phyloP scores from a whole-genome alignment of 2,329 filamentous ascomycete genomes.

The Chaetomium globosum region DNA sequence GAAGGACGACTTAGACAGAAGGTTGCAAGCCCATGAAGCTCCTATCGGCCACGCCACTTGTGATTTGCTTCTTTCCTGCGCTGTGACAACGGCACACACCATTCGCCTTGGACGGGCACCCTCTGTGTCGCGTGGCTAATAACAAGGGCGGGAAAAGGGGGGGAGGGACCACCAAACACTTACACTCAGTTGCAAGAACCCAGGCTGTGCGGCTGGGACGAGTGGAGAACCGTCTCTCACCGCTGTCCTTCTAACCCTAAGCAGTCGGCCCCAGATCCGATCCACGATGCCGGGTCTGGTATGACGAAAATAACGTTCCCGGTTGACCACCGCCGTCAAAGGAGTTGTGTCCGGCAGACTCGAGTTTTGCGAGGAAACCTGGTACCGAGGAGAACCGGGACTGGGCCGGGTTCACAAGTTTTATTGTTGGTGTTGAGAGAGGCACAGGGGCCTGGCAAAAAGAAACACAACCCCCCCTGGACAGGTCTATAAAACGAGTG shows the following conservation, averaged over 20 bases:
- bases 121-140: not conserved
- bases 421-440: slow-evolving; percentile 6
- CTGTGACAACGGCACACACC: slow-evolving; percentile 3
- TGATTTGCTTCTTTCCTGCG: slow-evolving; percentile 14
- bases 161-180: slow-evolving; percentile 2
- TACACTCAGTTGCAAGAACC: slow-evolving; percentile 5
- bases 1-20: not conserved
- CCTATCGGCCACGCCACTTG: slow-evolving; percentile 6
- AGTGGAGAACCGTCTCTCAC: slow-evolving; percentile 12
- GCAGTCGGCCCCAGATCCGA: slow-evolving; percentile 11
- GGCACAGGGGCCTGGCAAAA: not conserved
- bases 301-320: not conserved
- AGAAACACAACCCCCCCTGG: slow-evolving; percentile 1
- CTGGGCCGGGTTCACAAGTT: slow-evolving; percentile 1
- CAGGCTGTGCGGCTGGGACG: not conserved
- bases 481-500: not conserved
- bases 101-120: too few species aligned
- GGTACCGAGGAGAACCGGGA: not conserved
- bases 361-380: not conserved
- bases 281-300: slow-evolving; percentile 1
- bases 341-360: not conserved
- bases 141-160: not conserved
- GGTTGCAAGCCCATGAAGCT: not conserved
- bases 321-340: not conserved
- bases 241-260: not conserved